phyloP scores from a whole-genome alignment of 2,329 filamentous ascomycete species.

The Neoascochyta sp. region DNA sequence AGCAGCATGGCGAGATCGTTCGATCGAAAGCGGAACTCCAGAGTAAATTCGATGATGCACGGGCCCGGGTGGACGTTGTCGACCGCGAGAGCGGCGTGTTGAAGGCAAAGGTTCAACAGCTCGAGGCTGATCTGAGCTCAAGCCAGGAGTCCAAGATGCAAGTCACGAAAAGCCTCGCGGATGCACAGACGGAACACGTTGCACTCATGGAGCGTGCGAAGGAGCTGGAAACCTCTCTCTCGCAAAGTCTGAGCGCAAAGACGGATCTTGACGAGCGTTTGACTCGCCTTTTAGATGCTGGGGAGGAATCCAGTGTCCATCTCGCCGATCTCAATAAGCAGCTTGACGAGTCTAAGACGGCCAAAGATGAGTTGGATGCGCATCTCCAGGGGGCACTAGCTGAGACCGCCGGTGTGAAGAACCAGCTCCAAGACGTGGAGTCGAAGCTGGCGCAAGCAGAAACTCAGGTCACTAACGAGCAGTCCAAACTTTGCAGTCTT shows the following conservation, averaged over 20 bases:
- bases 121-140: slow-evolving; percentile 7
- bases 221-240: slow-evolving; percentile 14
- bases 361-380: slow-evolving; percentile 8
- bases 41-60: slow-evolving; percentile 5
- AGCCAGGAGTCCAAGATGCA: slow-evolving; percentile 5
- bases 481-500: slow-evolving; percentile 12
- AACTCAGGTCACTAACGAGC: slow-evolving; percentile 7
- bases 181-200: slow-evolving; percentile 8
- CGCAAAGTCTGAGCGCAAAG: slow-evolving; percentile 10
- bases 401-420: slow-evolving; percentile 7
- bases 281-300: slow-evolving; percentile 4
- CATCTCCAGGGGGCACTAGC: slow-evolving; percentile 5
- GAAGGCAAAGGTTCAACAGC: slow-evolving; percentile 5
- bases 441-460: slow-evolving; percentile 11
- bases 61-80: slow-evolving; percentile 3
- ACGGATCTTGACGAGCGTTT: slow-evolving; percentile 9
- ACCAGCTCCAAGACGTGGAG: slow-evolving; percentile 9
- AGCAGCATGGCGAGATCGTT: slow-evolving; percentile 7
- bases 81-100: slow-evolving; percentile 8
- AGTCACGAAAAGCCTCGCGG: slow-evolving; percentile 9
- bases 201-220: slow-evolving; percentile 9
- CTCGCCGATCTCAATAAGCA: slow-evolving; percentile 9
- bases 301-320: slow-evolving; percentile 9
- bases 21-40: slow-evolving; percentile 10
- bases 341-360: slow-evolving; percentile 4